These are phyloP conservation scores for Sisymbrium irio DNA, from an alignment of 345 rosid species.

Conservation along the genomic window DNA sequence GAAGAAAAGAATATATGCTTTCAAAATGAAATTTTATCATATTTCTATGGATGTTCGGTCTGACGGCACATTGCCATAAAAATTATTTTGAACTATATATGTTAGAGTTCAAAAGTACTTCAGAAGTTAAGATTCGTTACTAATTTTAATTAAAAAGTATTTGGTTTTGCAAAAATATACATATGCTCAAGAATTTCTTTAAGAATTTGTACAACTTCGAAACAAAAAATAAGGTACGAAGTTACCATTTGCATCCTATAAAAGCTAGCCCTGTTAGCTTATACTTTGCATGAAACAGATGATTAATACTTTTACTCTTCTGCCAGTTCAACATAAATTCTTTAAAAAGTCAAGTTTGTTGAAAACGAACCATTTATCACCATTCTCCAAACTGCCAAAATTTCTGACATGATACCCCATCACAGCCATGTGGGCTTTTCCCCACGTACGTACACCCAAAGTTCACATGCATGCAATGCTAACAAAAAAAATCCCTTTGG, in stretches of 20 bases:
- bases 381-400: conserved; percentile 23
- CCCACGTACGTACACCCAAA: conserved; percentile 34
- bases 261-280: background rate
- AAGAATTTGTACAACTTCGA: too few relatives aligned
- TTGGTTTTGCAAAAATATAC: too few relatives aligned
- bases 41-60: background rate
- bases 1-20: background rate
- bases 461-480: conserved; percentile 41
- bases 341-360: background rate
- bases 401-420: conserved; percentile 33
- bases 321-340: background rate
- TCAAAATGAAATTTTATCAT: background rate
- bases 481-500: background rate
- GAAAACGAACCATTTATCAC: conserved; percentile 2
- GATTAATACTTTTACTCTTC: background rate
- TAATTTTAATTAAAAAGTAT: too few relatives aligned
- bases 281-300: background rate
- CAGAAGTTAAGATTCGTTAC: too few relatives aligned
- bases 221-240: too few relatives aligned
- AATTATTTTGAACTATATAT: too few relatives aligned
- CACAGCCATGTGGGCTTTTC: conserved; percentile 29
- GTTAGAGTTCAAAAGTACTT: too few relatives aligned
- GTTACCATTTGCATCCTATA: too few relatives aligned
- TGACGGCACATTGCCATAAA: background rate
- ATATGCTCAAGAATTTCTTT: too few relatives aligned